These are phyloP conservation scores for Scutellaria baicalensis DNA, from an alignment of 257 asterid species.

Conservation along the genomic window DNA sequence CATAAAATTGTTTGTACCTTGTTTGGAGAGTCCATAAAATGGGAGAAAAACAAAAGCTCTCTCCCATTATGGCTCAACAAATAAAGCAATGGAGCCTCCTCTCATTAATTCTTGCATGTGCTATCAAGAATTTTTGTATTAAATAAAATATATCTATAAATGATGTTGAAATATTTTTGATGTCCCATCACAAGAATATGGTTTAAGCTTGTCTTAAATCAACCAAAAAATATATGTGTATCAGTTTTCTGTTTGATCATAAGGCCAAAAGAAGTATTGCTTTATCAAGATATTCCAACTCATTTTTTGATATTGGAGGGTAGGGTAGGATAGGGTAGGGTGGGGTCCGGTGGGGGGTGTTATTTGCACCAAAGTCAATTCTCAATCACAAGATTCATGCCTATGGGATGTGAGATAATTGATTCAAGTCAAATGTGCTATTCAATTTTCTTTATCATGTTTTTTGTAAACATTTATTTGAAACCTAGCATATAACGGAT, in stretches of 20 bases:
- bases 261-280: conserved; percentile 27
- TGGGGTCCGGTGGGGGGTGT: neutral
- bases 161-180: neutral
- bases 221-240: neutral
- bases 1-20: no score
- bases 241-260: conserved; percentile 20
- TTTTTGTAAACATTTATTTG: no score
- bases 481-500: no score
- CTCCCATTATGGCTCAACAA: conserved; percentile 47
- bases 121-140: conserved; percentile 28
- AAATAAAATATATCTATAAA: no score
- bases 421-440: no score
- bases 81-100: conserved; percentile 45
- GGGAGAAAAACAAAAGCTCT: conserved; percentile 42
- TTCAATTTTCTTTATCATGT: no score
- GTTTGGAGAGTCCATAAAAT: conserved; percentile 12
- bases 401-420: neutral
- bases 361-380: conserved; percentile 17
- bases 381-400: conserved; percentile 10
- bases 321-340: neutral
- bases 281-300: no score
- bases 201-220: conserved; percentile 5
- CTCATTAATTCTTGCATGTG: conserved; percentile 77
- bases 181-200: conserved; percentile 13
- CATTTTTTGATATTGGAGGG: no score